Conservation (phyloP, 257 asterid species). For the Primulina eburnea region DNA sequence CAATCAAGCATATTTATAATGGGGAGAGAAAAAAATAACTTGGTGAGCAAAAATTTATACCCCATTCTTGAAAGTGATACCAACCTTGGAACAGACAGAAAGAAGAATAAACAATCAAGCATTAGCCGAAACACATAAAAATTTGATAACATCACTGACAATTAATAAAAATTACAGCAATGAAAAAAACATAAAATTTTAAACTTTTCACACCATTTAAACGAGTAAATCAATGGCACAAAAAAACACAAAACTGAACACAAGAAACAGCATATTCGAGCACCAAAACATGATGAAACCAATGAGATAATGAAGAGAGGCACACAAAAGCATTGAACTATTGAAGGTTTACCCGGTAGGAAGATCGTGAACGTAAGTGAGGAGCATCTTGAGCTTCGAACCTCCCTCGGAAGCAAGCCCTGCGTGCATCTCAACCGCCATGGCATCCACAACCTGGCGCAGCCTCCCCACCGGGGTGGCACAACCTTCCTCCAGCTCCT, state of each 20-base stretch:
- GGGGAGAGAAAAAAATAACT: background rate
- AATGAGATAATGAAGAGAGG: constrained; percentile 20
- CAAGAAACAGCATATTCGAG: background rate
- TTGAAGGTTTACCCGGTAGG: constrained; percentile 67
- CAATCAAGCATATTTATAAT: background rate
- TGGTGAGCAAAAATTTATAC: constrained; percentile 3
- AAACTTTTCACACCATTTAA: background rate
- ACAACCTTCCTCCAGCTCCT: constrained; percentile 68
- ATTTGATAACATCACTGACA: constrained; percentile 2
- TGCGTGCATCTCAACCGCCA: constrained; percentile 98
- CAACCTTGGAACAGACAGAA: background rate
- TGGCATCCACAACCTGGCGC: constrained; percentile 83
- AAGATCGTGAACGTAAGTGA: constrained; percentile 67
- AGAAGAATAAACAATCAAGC: background rate
- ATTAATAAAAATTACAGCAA: background rate
- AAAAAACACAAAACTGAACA: constrained; percentile 2
- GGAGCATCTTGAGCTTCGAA: constrained; percentile 86
- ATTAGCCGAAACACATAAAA: background rate
- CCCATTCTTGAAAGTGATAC: background rate
- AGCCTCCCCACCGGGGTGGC: constrained; percentile 68
- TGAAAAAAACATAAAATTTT: background rate
- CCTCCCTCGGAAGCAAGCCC: constrained; percentile 95
- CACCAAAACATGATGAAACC: constrained; percentile 12
- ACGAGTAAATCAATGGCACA: constrained; percentile 13
- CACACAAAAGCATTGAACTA: constrained; percentile 4